Base-by-base conservation (phyloP, 2,329 filamentous ascomycete species). In the Erysiphe neolycopersici region DNA sequence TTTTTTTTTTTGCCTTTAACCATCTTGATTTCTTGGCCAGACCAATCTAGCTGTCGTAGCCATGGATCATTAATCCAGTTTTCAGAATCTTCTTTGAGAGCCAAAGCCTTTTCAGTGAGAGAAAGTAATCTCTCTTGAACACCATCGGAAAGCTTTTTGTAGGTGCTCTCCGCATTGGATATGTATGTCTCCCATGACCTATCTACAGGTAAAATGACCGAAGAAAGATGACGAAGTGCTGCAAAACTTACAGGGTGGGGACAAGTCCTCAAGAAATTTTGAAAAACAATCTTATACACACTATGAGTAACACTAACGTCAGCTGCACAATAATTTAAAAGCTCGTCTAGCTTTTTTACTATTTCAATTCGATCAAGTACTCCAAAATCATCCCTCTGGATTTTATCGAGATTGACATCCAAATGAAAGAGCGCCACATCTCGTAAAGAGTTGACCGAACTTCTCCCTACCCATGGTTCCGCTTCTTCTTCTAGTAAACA, bases 361-460 rank as follows among this genome's bases (percentile, higher is more conserved):
- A 95, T 68, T 1, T 75, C 80, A 1, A 68, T 62, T 9, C 81
- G 72, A 56, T 87, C 76, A 26, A 91, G 65, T 51, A 79, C 77
- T 18, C 83, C 80, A 59, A 98, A 95, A 49, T 83, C 76, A 55
- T 95, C 77, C 50, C 89, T 73, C 41, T 76, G 68, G 2, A 79
- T 70, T 62, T 98, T 98, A 61, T 98, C 87, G 46, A 98, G 84
- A 3, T 78, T 76, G 43, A 93, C 73, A 51, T 85, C 74, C 51
- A 93, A 82, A 56, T 98, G 89, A 49, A 98, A 98, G 56, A 93
- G 83, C 48, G 89, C 91, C 5, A 98, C 89, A 54, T 98, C 89
- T 17, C 85, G 73, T 35, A 98, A 62, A 0, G 89, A 98, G 60
- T 98, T 98, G 53, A 94, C 71, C 0, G 89, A 94, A 57, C 87